These are phyloP conservation scores for Pestalotiopsis sp. DNA, from an alignment of 2,329 filamentous ascomycete genomes.

Conservation along the genomic window DNA sequence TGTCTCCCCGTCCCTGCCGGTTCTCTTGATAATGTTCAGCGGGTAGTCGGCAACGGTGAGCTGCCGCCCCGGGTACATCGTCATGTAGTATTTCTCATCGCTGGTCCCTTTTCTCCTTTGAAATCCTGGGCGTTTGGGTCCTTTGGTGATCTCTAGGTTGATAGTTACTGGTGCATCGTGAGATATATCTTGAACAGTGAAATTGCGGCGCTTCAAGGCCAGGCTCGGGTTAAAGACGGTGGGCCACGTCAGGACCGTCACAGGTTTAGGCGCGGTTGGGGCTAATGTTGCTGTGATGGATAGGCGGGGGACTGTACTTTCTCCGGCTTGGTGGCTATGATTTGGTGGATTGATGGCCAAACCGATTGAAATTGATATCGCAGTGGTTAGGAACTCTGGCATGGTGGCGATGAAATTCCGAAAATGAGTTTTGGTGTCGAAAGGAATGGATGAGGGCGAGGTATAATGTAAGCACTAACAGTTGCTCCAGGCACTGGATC, in stretches of 20 bases:
- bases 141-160: background rate
- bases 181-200: conserved; percentile 13
- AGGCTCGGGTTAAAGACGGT: conserved; percentile 13
- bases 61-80: conserved; percentile 2
- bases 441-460: background rate
- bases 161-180: conserved; percentile 3
- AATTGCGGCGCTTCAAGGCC: conserved; percentile 14
- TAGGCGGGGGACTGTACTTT: background rate
- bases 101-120: background rate
- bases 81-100: conserved; percentile 5
- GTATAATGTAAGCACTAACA: background rate
- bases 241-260: conserved; percentile 12
- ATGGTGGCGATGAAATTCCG: background rate
- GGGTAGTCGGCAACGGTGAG: background rate
- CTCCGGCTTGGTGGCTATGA: background rate
- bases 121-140: background rate
- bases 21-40: background rate
- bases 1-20: background rate
- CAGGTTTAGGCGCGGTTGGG: conserved; percentile 5
- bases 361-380: background rate
- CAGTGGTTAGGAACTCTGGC: background rate
- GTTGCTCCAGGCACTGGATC: background rate
- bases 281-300: conserved; percentile 11
- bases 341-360: background rate
- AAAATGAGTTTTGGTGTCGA: background rate